Percentiles rank a stretch among this genome's conserved stretches.
Evolutionary conservation across 352 stramenopile genomes (phyloP).

Genomic region (Saprolegnia parasitica): DNA sequence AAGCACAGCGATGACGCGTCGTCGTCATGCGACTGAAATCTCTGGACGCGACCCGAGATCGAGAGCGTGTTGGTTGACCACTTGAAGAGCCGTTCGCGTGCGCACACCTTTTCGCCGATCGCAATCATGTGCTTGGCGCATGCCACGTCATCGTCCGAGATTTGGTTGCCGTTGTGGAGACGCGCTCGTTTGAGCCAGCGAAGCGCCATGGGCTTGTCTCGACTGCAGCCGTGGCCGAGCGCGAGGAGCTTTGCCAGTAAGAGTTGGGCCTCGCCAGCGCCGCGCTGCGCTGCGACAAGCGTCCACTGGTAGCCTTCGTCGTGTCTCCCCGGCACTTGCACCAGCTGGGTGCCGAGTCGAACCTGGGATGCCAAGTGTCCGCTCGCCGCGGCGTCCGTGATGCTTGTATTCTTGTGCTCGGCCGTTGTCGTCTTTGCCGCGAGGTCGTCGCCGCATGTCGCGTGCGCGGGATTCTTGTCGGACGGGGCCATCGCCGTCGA

Average conservation of each 20-base stretch:
- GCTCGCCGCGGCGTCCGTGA: neutral
- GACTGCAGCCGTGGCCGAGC: neutral
- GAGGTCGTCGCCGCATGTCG: no score
- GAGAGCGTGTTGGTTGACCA: neutral
- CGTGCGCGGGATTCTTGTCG: no score
- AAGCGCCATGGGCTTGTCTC: neutral
- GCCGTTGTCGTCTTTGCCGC: no score
- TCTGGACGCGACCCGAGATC: neutral
- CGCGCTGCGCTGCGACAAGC: neutral
- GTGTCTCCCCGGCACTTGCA: neutral
- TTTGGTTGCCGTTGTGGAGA: neutral
- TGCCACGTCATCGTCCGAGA: neutral
- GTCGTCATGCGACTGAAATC: neutral
- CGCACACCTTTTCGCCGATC: neutral
- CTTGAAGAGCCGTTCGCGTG: neutral
- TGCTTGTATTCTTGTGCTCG: neutral
- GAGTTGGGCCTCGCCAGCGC: neutral
- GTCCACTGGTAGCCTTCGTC: neutral
- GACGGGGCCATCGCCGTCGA: no score
- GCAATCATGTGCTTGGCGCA: neutral
- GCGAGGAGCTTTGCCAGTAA: neutral
- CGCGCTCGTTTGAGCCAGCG: constrained; percentile 6
- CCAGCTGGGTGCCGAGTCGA: neutral
- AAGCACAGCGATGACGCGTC: neutral
- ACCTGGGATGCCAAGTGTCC: neutral